Evolutionary conservation across 1,284 basidiomycete species (phyloP).

Genomic region (Sanghuangporus weigelae): DNA sequence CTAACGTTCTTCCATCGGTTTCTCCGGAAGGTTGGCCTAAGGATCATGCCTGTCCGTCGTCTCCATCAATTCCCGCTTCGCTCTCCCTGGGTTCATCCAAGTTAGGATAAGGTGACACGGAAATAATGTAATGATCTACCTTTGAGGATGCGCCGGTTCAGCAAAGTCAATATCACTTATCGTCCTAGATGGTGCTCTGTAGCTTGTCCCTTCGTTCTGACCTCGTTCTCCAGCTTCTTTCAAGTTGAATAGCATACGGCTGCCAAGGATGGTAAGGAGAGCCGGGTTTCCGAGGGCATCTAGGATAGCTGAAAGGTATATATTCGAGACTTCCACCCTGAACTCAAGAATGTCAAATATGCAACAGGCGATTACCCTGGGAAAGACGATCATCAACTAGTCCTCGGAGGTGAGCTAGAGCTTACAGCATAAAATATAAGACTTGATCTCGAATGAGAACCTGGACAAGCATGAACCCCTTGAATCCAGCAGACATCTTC

Average conservation of each 20-base stretch:
- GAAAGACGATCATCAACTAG: not conserved
- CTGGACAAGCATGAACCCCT: not conserved
- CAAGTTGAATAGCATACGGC: too few species aligned
- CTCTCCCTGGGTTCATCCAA: not conserved
- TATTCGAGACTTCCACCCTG: not conserved
- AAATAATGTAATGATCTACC: not conserved
- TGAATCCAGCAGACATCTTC: not conserved
- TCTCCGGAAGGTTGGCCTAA: too few species aligned
- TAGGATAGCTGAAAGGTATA: not conserved
- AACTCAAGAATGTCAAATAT: not conserved
- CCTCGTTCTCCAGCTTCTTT: too few species aligned
- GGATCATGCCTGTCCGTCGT: not conserved
- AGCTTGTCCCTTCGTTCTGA: not conserved
- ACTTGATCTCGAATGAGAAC: not conserved
- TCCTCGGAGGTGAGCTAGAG: not conserved
- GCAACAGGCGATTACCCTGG: not conserved
- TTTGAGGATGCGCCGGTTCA: not conserved
- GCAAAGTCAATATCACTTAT: not conserved
- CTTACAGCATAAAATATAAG: not conserved
- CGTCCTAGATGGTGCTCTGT: not conserved
- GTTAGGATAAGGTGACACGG: not conserved
- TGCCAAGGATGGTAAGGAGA: not conserved
- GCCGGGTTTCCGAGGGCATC: not conserved
- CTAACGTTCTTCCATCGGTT: too few species aligned
- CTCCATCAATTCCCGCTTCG: not conserved